These are phyloP conservation scores for Thielaviopsis populi DNA, from an alignment of 2,329 filamentous ascomycete genomes.

Conservation along the genomic window DNA sequence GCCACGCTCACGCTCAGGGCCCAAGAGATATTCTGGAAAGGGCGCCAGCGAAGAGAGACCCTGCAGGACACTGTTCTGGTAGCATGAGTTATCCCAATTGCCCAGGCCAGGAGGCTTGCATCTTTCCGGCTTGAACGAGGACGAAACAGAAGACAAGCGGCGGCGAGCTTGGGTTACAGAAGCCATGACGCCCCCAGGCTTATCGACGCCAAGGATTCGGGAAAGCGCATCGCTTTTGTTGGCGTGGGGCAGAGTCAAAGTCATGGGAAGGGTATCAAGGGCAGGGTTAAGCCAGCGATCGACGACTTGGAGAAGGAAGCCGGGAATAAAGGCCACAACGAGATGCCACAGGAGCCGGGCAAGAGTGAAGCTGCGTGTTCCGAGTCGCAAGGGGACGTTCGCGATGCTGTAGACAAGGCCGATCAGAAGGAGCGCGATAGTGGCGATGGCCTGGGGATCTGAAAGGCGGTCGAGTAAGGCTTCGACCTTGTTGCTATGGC, in stretches of 20 bases:
- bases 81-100: conserved; percentile 92
- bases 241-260: conserved; percentile 10
- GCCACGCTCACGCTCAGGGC: conserved; percentile 23
- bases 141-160: conserved; percentile 11
- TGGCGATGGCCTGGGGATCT: conserved; percentile 6
- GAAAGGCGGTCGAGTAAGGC: neutral
- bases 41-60: conserved; percentile 61
- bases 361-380: conserved; percentile 8
- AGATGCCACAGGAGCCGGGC: conserved; percentile 12
- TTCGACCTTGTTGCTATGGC: neutral
- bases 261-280: conserved; percentile 12
- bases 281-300: conserved; percentile 14
- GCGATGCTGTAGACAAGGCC: conserved; percentile 2
- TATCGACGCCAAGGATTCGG: conserved; percentile 12
- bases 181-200: conserved; percentile 12
- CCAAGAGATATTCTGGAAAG: conserved; percentile 50
- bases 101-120: conserved; percentile 51
- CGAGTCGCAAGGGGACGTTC: conserved; percentile 8
- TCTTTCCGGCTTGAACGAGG: conserved; percentile 4
- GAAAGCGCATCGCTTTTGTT: conserved; percentile 14
- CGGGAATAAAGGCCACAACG: conserved; percentile 8
- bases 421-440: neutral
- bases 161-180: conserved; percentile 10
- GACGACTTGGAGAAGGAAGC: conserved; percentile 8
- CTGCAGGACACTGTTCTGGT: conserved; percentile 91